Conservation (phyloP, 2,329 filamentous ascomycete genomes). For the Aphanocladium album region DNA sequence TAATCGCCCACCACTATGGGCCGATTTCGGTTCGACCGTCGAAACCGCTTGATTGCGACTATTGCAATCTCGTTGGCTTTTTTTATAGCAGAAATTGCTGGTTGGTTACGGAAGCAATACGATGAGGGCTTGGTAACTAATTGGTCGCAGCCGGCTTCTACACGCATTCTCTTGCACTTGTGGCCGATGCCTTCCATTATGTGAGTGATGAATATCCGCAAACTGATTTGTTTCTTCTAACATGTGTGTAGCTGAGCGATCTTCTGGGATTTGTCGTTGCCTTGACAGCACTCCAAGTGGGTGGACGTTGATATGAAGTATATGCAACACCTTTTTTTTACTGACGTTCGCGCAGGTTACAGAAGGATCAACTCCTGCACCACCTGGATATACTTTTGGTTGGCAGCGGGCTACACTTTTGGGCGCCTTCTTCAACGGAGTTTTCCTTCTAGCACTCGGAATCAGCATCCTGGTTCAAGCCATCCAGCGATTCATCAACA, state of each 20-base stretch:
- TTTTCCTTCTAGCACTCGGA: constrained; percentile 66
- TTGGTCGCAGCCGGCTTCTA: constrained; percentile 54
- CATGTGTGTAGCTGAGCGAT: constrained; percentile 55
- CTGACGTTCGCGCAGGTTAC: constrained; percentile 41
- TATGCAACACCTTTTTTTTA: background rate
- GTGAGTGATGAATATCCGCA: constrained; percentile 35
- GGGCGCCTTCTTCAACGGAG: constrained; percentile 76
- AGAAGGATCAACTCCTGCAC: constrained; percentile 46
- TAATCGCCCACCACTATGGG: constrained; percentile 15
- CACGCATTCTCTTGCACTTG: constrained; percentile 64
- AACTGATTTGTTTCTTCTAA: background rate
- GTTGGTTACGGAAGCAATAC: constrained; percentile 27
- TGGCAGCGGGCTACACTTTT: constrained; percentile 71
- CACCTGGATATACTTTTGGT: constrained; percentile 56
- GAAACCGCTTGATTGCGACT: constrained; percentile 41
- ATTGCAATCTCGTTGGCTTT: constrained; percentile 47
- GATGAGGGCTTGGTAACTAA: background rate
- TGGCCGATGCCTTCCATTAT: constrained; percentile 77
- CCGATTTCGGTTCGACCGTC: constrained; percentile 25
- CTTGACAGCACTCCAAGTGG: constrained; percentile 57
- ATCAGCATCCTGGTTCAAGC: constrained; percentile 70
- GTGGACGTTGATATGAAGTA: constrained; percentile 15
- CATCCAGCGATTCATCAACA: constrained; percentile 61
- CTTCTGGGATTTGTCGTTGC: constrained; percentile 65
- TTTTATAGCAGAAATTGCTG: constrained; percentile 46